A percentile compares a stretch with the other conserved stretches of the same genome.
Evolutionary conservation across 352 stramenopile genomes (phyloP).

Genomic region (Phytophthora pini): DNA sequence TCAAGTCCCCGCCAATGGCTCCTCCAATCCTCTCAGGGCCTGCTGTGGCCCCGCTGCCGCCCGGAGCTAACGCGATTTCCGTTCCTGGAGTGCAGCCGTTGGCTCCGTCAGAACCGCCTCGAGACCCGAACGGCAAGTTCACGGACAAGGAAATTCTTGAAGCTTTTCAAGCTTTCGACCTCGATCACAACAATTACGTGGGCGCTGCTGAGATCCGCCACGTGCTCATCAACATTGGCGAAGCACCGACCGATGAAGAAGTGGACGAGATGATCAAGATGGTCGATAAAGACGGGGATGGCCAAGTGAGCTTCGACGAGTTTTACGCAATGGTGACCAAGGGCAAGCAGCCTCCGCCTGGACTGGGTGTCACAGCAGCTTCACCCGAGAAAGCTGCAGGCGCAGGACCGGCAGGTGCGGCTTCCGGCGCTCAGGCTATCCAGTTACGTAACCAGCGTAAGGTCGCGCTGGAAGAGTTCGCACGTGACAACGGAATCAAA

Average conservation of each 20-base stretch:
- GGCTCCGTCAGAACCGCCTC: constrained; percentile 71
- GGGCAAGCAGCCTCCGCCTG: constrained; percentile 90
- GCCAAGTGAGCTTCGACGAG: constrained; percentile 95
- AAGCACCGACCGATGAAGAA: constrained; percentile 95
- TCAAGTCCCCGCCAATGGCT: constrained; percentile 63
- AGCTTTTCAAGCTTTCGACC: constrained; percentile 94
- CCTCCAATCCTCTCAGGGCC: constrained; percentile 70
- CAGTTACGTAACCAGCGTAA: constrained; percentile 94
- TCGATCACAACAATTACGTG: constrained; percentile 97
- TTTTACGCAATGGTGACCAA: constrained; percentile 97
- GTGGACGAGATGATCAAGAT: constrained; percentile 97
- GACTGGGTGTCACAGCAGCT: constrained; percentile 58
- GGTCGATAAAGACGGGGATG: constrained; percentile 95
- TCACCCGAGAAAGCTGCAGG: constrained; percentile 42
- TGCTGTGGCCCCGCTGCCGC: constrained; percentile 65
- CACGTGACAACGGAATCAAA: constrained; percentile 95
- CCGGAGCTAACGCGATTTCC: constrained; percentile 60
- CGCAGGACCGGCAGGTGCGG: constrained; percentile 32
- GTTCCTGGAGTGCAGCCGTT: constrained; percentile 58
- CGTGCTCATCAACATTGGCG: constrained; percentile 96
- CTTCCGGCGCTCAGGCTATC: constrained; percentile 75
- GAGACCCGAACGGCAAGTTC: constrained; percentile 96
- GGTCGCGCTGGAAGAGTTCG: constrained; percentile 93
- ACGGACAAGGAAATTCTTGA: constrained; percentile 96
- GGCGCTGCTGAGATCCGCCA: constrained; percentile 94